A percentile compares a stretch with the other conserved stretches of the same genome.
These are phyloP conservation scores for Fraxinus baroniana DNA, from an alignment of 305 asterid genomes.

Conservation along the genomic window DNA sequence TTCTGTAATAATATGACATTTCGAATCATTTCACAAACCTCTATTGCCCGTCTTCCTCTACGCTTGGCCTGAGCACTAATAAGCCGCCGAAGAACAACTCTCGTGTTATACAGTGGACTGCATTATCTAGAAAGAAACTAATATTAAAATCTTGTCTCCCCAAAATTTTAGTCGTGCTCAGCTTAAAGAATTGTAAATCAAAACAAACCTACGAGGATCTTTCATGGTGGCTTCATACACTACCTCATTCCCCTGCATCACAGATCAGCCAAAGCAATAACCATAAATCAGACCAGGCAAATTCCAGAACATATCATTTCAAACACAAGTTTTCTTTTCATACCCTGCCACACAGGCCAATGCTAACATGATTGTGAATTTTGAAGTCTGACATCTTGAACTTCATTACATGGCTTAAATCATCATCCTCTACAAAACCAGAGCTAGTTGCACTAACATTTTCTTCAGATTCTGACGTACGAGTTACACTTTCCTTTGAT, in stretches of 20 bases:
- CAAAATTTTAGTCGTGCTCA: not conserved
- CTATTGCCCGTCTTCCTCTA: slow-evolving; percentile 85
- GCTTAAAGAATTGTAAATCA: slow-evolving; percentile 9
- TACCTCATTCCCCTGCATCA: slow-evolving; percentile 72
- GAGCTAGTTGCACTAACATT: slow-evolving; percentile 35
- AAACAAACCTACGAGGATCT: slow-evolving; percentile 65
- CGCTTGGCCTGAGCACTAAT: slow-evolving; percentile 75
- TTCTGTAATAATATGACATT: not conserved
- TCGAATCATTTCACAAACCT: slow-evolving; percentile 44
- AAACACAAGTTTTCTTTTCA: slow-evolving; percentile 17
- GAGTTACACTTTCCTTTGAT: slow-evolving; percentile 39
- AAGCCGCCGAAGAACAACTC: slow-evolving; percentile 78
- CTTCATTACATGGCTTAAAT: slow-evolving; percentile 77
- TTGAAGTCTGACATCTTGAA: slow-evolving; percentile 80
- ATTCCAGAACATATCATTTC: not conserved
- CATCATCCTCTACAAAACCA: slow-evolving; percentile 46
- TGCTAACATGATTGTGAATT: slow-evolving; percentile 69
- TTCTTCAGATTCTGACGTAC: slow-evolving; percentile 43
- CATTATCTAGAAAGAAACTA: slow-evolving; percentile 39
- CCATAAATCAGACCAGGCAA: slow-evolving; percentile 14
- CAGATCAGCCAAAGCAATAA: slow-evolving; percentile 19
- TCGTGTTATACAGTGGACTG: slow-evolving; percentile 70
- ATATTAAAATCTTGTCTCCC: slow-evolving; percentile 17
- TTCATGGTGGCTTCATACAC: slow-evolving; percentile 82
- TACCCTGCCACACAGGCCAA: slow-evolving; percentile 84